Conservation (phyloP, 345 rosid species). For the Aquilaria yunnanensis region DNA sequence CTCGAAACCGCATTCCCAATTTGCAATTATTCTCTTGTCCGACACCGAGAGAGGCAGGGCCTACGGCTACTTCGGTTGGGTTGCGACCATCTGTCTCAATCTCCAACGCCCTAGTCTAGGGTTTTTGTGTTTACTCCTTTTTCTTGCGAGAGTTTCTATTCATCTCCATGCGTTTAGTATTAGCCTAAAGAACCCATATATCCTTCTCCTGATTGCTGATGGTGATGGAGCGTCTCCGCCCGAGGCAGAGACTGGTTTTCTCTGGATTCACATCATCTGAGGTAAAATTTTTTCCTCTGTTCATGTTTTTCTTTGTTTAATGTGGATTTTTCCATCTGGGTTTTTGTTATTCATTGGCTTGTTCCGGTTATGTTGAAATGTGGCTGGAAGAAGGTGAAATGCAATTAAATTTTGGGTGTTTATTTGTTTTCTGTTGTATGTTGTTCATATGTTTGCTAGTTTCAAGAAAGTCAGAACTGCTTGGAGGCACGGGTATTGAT, state of each 20-base stretch:
- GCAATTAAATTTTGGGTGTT: background rate
- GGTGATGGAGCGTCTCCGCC: slow-evolving; percentile 46
- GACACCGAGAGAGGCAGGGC: no score
- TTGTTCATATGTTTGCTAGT: no score
- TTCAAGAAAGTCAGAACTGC: no score
- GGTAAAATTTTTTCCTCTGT: slow-evolving; percentile 19
- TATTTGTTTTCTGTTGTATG: no score
- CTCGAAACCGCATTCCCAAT: no score
- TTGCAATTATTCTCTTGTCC: no score
- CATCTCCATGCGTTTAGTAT: no score
- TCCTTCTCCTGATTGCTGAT: background rate
- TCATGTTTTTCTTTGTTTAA: background rate
- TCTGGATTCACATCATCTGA: slow-evolving; percentile 44
- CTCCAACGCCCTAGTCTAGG: background rate
- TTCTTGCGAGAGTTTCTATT: no score
- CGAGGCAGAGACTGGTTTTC: slow-evolving; percentile 29
- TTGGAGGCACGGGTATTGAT: no score
- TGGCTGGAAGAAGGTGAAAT: background rate
- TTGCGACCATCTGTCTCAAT: background rate
- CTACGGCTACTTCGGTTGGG: background rate
- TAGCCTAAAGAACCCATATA: no score
- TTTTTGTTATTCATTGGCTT: background rate
- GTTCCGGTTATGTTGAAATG: background rate
- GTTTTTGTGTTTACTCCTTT: background rate
- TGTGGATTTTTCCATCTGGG: slow-evolving; percentile 6